Conservation (phyloP, 176 grass and related monocot genomes). For the Ampelocalamus luodianensis region DNA sequence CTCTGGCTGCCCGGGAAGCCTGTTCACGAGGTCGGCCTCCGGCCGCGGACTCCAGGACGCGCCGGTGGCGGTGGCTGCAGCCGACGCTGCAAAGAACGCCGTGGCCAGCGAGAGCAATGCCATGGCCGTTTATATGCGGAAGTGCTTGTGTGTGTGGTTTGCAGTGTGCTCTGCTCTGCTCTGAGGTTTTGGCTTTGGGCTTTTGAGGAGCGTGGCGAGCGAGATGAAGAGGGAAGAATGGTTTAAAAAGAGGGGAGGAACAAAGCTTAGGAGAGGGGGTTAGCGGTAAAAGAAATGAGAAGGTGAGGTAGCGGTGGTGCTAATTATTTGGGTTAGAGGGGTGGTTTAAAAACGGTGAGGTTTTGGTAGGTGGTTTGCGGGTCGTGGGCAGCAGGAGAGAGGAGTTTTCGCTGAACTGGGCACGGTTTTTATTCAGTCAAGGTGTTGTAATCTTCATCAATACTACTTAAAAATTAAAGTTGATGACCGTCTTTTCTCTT, state of each 20-base stretch:
- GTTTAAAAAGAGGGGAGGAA: conserved; percentile 43
- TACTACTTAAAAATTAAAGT: too few species aligned
- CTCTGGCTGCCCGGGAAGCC: conserved; percentile 71
- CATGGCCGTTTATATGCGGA: background rate
- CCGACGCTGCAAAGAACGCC: conserved; percentile 21
- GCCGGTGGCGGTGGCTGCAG: background rate
- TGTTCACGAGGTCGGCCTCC: conserved; percentile 60
- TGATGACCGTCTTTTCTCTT: too few species aligned
- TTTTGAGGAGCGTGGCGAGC: background rate
- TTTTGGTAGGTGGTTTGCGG: background rate
- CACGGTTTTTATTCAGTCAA: too few species aligned
- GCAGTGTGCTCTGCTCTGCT: conserved; percentile 12
- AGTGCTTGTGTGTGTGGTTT: background rate
- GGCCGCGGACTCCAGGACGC: conserved; percentile 27
- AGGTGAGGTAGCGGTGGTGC: background rate
- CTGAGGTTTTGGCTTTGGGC: conserved; percentile 2
- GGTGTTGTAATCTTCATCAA: too few species aligned
- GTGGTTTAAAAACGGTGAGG: background rate
- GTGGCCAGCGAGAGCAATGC: conserved; percentile 34
- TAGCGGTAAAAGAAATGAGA: conserved; percentile 23
- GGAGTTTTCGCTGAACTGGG: too few species aligned
- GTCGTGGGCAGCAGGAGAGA: too few species aligned
- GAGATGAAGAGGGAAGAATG: background rate
- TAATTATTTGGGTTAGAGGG: conserved; percentile 26
- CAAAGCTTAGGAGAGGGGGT: conserved; percentile 32